Evolutionary conservation across 176 grass and related monocot genomes (phyloP), one percentile per base, ranked within the genome.

Genomic region (Ampelocalamus luodianensis): DNA sequence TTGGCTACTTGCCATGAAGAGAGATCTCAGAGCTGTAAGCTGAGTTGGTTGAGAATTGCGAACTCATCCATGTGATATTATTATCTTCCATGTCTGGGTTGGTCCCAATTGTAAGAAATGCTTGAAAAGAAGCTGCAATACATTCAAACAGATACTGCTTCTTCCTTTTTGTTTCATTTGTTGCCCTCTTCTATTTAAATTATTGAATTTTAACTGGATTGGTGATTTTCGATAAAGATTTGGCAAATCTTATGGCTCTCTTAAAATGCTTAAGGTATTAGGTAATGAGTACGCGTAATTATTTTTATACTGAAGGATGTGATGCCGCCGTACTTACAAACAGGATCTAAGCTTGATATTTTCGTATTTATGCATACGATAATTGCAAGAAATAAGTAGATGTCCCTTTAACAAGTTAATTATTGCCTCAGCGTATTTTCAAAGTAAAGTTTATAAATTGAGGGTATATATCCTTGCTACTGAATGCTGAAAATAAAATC

Each of bases 231-330:
- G 18, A 78, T 62, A 62, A 74, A 44, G 1, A 78, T 78, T 62
- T 29, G 59, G 12, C 37, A 79, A 79, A 29, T 77, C 36, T 6
- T 77, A 22, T 23, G 20, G 17, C n/a, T 27, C 22, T 76, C 46
- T 18, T 76, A 20, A 22, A 50, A 43, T 40, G 10, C 16, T 55
- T 23, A 39, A 48, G 9, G 8, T 13, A 11, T 17, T 44, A 58
- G 58, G 32, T 76, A 22, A n/a, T 77, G 27, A 77, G 54, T 58
- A 11, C 5, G n/a, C 32, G 7, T 44, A 56, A 34, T 53, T 56
- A 76, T 54, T 54, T 74, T 29, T 54, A 5, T 87, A 49, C 59
- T 71, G 45, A 72, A 72, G 45, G 44, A 83, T 84, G 22, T 39
- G 60, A 14, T 27, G 5, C 36, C 18, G 3, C 36, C 18, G 3